These are phyloP conservation scores for Sodiomyces alkalinus DNA, from an alignment of 2,329 filamentous ascomycete species.

Conservation along the genomic window DNA sequence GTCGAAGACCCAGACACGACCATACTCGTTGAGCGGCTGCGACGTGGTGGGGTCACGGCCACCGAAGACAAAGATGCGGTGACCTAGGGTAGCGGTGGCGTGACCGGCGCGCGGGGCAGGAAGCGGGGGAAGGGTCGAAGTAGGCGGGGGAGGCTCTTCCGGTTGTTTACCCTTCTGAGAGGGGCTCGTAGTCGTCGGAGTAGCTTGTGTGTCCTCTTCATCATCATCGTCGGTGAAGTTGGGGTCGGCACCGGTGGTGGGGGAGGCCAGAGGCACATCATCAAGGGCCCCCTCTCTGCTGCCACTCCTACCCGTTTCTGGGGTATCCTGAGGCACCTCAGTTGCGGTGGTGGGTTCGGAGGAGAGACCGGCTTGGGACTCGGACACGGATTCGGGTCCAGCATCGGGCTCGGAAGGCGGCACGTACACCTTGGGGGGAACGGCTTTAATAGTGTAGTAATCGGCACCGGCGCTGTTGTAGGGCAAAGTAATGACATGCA, in stretches of 20 bases:
- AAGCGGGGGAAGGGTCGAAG: constrained; percentile 23
- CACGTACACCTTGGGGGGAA: constrained; percentile 15
- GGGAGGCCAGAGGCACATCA: constrained; percentile 23
- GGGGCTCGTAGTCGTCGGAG: constrained; percentile 1
- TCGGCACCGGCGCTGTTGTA: constrained; percentile 42
- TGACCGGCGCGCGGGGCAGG: constrained; percentile 60
- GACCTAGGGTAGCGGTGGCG: constrained; percentile 51
- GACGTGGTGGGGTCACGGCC: constrained; percentile 50
- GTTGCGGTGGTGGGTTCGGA: constrained; percentile 3
- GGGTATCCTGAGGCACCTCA: constrained; percentile 7
- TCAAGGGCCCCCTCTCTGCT: constrained; percentile 21
- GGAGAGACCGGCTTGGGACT: too few relatives aligned
- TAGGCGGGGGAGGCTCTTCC: constrained; percentile 11
- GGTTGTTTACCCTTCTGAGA: constrained; percentile 24
- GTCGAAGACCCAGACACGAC: constrained; percentile 64
- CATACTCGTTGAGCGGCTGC: constrained; percentile 54
- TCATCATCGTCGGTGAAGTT: constrained; percentile 10
- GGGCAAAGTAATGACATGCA: constrained; percentile 50
- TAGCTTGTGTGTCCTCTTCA: neutral
- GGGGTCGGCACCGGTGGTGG: constrained; percentile 10
- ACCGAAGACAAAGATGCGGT: constrained; percentile 66
- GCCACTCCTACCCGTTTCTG: constrained; percentile 8
- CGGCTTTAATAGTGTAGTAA: constrained; percentile 40
- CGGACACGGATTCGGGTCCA: constrained; percentile 6
- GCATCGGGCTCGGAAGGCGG: constrained; percentile 7